These are phyloP conservation scores for Leucoagaricus sp. DNA, from an alignment of 1,284 basidiomycete species.

Conservation along the genomic window DNA sequence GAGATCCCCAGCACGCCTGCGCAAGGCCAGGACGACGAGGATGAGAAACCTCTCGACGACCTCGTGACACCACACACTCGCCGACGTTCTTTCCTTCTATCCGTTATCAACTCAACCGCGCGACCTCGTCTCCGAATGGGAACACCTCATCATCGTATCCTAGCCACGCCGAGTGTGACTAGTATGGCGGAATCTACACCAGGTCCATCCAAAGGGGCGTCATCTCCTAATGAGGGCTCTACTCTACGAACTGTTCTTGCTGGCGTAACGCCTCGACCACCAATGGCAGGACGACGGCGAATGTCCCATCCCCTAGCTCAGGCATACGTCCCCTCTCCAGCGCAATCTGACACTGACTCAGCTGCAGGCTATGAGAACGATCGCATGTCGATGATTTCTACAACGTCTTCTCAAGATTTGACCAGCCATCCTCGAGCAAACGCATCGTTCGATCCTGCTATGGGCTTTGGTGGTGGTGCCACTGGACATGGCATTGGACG, in stretches of 20 bases:
- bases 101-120: conserved; percentile 75
- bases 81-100: conserved; percentile 73
- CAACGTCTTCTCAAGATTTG: conserved; percentile 81
- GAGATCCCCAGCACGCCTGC: conserved; percentile 33
- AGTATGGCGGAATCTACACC: conserved; percentile 37
- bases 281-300: conserved; percentile 36
- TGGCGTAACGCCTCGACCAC: conserved; percentile 61
- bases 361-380: conserved; percentile 35
- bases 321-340: conserved; percentile 34
- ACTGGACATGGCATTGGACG: conserved; percentile 60
- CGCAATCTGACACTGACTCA: conserved; percentile 26
- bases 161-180: conserved; percentile 33
- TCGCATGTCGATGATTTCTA: conserved; percentile 69
- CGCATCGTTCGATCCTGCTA: conserved; percentile 79
- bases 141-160: conserved; percentile 62
- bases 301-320: conserved; percentile 66
- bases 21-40: conserved; percentile 25
- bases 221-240: conserved; percentile 22
- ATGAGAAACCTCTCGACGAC: conserved; percentile 28
- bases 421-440: conserved; percentile 80
- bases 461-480: conserved; percentile 62
- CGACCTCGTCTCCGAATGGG: conserved; percentile 66
- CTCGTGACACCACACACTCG: conserved; percentile 64
- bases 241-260: conserved; percentile 53
- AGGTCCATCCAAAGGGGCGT: conserved; percentile 17